phyloP scores from a whole-genome alignment of 306 rosid species.

The Cucumis hystrix region DNA sequence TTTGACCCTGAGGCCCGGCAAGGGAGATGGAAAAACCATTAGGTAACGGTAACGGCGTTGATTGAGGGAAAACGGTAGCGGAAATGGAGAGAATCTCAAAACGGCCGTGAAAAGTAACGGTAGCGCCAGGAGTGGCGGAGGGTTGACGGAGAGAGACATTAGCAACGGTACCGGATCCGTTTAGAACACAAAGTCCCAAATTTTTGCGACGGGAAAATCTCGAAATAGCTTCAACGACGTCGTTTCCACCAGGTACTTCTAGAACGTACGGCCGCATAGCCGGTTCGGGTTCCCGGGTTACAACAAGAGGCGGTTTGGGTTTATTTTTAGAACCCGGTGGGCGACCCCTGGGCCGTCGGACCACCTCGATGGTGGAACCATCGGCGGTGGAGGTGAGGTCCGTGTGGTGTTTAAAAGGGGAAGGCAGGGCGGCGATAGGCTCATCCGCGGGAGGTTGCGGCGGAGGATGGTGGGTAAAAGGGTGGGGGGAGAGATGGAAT shows the following conservation, averaged over 20 bases:
- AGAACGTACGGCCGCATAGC: conserved; percentile 86
- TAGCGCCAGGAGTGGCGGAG: conserved; percentile 60
- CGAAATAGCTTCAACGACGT: conserved; percentile 63
- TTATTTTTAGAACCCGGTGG: conserved; percentile 90
- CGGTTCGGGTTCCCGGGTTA: conserved; percentile 70
- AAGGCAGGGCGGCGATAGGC: conserved; percentile 24
- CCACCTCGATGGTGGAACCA: conserved; percentile 66
- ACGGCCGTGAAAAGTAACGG: conserved; percentile 89
- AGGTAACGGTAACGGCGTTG: conserved; percentile 20
- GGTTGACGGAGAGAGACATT: conserved; percentile 90
- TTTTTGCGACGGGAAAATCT: conserved; percentile 56
- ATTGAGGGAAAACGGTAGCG: conserved; percentile 59
- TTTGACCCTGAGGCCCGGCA: conserved; percentile 92
- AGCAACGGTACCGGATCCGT: conserved; percentile 71
- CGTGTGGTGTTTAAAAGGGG: neutral
- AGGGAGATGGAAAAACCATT: conserved; percentile 65
- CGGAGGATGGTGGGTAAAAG: conserved; percentile 40
- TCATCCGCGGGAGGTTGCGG: conserved; percentile 22
- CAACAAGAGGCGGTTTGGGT: conserved; percentile 65
- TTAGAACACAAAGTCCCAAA: conserved; percentile 52
- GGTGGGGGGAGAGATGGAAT: conserved; percentile 38
- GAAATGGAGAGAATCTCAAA: conserved; percentile 72
- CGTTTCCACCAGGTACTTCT: conserved; percentile 70
- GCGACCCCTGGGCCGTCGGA: conserved; percentile 70
- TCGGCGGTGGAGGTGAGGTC: conserved; percentile 18